Conservation (phyloP, 2,329 filamentous ascomycete genomes). For the Botrytis fabae region DNA sequence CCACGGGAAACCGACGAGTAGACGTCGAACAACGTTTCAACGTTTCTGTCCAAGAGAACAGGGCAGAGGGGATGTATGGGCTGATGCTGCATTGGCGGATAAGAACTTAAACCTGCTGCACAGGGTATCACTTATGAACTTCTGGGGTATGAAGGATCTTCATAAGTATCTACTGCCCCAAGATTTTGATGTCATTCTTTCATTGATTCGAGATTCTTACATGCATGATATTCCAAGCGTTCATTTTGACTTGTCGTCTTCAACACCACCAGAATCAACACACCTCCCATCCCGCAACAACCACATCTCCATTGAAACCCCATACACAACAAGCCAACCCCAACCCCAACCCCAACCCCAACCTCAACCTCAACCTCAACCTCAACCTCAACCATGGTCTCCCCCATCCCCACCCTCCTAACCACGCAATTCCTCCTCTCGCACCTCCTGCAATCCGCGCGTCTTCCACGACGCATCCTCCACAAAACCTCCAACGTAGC, state of each 20-base stretch:
- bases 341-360: conserved; percentile 67
- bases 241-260: background rate
- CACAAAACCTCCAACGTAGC: conserved; percentile 5
- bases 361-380: conserved; percentile 63
- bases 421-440: conserved; percentile 10
- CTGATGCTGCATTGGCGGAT: background rate
- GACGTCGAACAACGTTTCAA: background rate
- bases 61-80: background rate
- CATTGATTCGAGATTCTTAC: background rate
- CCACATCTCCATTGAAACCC: background rate
- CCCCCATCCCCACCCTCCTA: conserved; percentile 21
- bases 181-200: background rate
- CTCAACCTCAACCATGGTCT: conserved; percentile 58
- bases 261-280: background rate
- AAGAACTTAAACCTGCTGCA: background rate
- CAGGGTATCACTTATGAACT: background rate
- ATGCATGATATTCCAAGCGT: background rate
- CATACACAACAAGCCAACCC: conserved; percentile 48
- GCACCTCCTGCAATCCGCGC: conserved; percentile 21
- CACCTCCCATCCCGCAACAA: too few species aligned
- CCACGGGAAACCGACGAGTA: background rate
- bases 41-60: background rate
- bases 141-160: background rate
- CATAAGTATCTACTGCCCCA: background rate
- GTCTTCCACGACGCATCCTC: conserved; percentile 24